These are phyloP conservation scores for Canna indica DNA, from an alignment of 176 grass and related monocot species.

Conservation along the genomic window DNA sequence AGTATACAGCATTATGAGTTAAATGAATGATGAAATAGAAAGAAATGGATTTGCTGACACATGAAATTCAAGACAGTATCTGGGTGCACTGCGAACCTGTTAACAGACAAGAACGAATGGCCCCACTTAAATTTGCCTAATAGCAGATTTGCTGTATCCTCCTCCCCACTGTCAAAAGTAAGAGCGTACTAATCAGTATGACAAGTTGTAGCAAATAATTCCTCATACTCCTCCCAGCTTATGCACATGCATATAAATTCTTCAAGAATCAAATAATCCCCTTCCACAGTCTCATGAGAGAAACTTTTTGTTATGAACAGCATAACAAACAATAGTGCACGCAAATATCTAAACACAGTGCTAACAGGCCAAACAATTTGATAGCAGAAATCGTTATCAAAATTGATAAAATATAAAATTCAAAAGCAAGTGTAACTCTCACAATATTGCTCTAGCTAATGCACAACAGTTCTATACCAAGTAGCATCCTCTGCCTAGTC, in stretches of 20 bases:
- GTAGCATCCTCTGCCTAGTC: not conserved
- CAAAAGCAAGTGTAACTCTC: too few relatives aligned
- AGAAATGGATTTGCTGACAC: not conserved
- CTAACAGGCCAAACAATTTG: too few relatives aligned
- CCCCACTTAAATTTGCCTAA: constrained; percentile 97
- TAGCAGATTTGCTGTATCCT: constrained; percentile 57
- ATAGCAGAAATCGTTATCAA: too few relatives aligned
- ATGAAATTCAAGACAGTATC: not conserved
- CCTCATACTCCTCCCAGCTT: too few relatives aligned
- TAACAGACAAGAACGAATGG: constrained; percentile 84
- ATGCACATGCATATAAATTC: not conserved
- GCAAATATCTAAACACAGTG: too few relatives aligned
- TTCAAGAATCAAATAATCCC: not conserved
- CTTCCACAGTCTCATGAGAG: too few relatives aligned
- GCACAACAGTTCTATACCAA: not conserved
- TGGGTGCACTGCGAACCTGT: constrained; percentile 49
- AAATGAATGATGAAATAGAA: not conserved
- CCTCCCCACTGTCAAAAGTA: constrained; percentile 52
- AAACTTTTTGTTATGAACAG: too few relatives aligned
- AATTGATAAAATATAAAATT: too few relatives aligned
- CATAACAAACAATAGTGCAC: too few relatives aligned
- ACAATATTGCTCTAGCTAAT: too few relatives aligned
- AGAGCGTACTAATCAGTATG: too few relatives aligned
- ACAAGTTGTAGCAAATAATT: too few relatives aligned
- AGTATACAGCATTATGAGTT: not conserved